A percentile compares a stretch with the other conserved stretches of the same genome.
These are phyloP conservation scores for Wallacemonas sp. DNA, from an alignment of 208 protist genomes.

Conservation along the genomic window DNA sequence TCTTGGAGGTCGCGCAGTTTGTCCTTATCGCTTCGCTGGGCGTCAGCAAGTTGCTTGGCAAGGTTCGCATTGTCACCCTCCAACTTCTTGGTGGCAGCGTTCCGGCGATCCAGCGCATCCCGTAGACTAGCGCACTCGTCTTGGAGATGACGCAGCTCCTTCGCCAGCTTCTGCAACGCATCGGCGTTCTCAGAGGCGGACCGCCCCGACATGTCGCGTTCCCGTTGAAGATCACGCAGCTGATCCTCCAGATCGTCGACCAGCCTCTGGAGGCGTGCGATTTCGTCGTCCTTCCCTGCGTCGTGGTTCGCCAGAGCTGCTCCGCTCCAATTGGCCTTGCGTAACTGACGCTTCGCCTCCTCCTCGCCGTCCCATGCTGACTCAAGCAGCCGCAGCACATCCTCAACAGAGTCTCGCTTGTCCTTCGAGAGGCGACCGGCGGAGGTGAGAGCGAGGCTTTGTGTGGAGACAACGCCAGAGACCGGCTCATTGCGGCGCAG, in stretches of 20 bases:
- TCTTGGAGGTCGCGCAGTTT: slow-evolving; percentile 28
- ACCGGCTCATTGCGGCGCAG: slow-evolving; percentile 16
- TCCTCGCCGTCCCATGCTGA: slow-evolving; percentile 63
- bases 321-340: slow-evolving; percentile 27
- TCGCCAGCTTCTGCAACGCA: neutral
- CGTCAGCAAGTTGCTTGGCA: slow-evolving; percentile 28
- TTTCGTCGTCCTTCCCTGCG: slow-evolving; percentile 63
- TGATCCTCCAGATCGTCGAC: slow-evolving; percentile 44
- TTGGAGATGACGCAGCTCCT: slow-evolving; percentile 34
- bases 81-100: slow-evolving; percentile 32
- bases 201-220: slow-evolving; percentile 7
- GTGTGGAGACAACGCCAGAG: neutral
- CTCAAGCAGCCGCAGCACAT: slow-evolving; percentile 78
- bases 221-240: slow-evolving; percentile 31
- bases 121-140: slow-evolving; percentile 34
- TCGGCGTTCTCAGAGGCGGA: neutral
- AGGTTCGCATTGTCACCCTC: slow-evolving; percentile 38
- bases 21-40: slow-evolving; percentile 25
- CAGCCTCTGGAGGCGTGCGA: slow-evolving; percentile 31
- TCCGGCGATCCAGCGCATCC: slow-evolving; percentile 22
- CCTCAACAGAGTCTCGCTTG: slow-evolving; percentile 72
- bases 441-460: slow-evolving; percentile 12
- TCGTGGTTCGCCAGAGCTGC: slow-evolving; percentile 39
- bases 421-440: slow-evolving; percentile 58
- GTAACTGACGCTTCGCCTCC: slow-evolving; percentile 36